A percentile compares a stretch with the other conserved stretches of the same genome.
Conservation (phyloP, 768 basidiomycete species). For the Punctularia strigosozonata region DNA sequence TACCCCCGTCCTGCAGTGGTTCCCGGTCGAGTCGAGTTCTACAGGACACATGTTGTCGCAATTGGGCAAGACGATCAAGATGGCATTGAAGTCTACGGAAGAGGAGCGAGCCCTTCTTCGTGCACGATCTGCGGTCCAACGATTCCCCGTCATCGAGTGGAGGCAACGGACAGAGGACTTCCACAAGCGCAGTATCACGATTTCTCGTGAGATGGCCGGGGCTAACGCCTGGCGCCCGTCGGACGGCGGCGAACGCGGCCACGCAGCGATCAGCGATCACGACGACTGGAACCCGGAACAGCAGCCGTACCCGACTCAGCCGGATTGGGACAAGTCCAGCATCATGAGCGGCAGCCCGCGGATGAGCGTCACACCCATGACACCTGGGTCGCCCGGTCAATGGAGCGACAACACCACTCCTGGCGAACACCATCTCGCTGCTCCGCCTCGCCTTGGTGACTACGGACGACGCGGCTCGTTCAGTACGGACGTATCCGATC, state of each 20-base stretch:
- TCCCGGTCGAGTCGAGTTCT: slow-evolving; percentile 89
- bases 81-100: slow-evolving; percentile 82
- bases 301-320: slow-evolving; percentile 54
- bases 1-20: slow-evolving; percentile 51
- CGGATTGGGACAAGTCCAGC: slow-evolving; percentile 68
- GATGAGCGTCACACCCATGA: slow-evolving; percentile 16
- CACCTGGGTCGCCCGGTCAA: slow-evolving; percentile 46
- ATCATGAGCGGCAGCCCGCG: slow-evolving; percentile 28
- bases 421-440: slow-evolving; percentile 28
- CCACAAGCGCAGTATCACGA: slow-evolving; percentile 72
- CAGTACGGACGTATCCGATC: slow-evolving; percentile 39
- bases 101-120: slow-evolving; percentile 89
- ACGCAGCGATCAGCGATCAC: slow-evolving; percentile 40
- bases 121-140: slow-evolving; percentile 87
- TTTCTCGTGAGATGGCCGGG: slow-evolving; percentile 59
- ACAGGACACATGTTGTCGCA: slow-evolving; percentile 94
- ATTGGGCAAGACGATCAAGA: slow-evolving; percentile 86
- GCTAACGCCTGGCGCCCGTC: slow-evolving; percentile 67
- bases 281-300: slow-evolving; percentile 75
- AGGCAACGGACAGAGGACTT: slow-evolving; percentile 93
- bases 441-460: slow-evolving; percentile 19
- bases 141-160: slow-evolving; percentile 98
- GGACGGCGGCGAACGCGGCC: slow-evolving; percentile 43
- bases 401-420: slow-evolving; percentile 49
- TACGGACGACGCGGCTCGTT: slow-evolving; percentile 20